Evolutionary conservation across 768 basidiomycete species (phyloP).

Genomic region (Hebeloma cylindrosporum): DNA sequence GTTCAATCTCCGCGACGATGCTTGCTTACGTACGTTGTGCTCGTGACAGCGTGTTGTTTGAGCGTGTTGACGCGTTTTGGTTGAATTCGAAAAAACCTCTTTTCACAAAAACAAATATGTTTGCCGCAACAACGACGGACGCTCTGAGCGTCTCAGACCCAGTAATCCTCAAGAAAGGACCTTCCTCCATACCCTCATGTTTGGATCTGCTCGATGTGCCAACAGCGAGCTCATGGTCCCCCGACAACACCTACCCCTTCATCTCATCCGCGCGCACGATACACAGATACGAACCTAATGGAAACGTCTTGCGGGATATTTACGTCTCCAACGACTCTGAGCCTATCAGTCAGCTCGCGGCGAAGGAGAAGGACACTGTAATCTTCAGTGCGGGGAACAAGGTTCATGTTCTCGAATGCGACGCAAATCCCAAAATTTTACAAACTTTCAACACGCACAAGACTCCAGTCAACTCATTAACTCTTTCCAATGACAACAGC

Average conservation of each 20-base stretch:
- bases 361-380: slow-evolving; percentile 39
- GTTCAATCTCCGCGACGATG: no score
- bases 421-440: slow-evolving; percentile 37
- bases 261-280: slow-evolving; percentile 49
- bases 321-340: slow-evolving; percentile 35
- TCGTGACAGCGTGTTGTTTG: slow-evolving; percentile 22
- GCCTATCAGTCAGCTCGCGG: slow-evolving; percentile 32
- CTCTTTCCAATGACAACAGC: slow-evolving; percentile 57
- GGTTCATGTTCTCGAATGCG: slow-evolving; percentile 52
- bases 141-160: slow-evolving; percentile 52
- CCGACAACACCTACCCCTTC: slow-evolving; percentile 55
- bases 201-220: slow-evolving; percentile 34
- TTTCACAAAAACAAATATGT: slow-evolving; percentile 37
- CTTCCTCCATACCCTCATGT: slow-evolving; percentile 41
- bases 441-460: slow-evolving; percentile 57
- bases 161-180: slow-evolving; percentile 43
- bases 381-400: slow-evolving; percentile 48
- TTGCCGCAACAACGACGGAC: slow-evolving; percentile 51
- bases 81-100: slow-evolving; percentile 1
- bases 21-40: no score
- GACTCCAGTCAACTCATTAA: slow-evolving; percentile 47
- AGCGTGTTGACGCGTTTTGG: slow-evolving; percentile 17
- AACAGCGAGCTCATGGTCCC: slow-evolving; percentile 52
- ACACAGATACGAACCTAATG: slow-evolving; percentile 51
- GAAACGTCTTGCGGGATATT: slow-evolving; percentile 44